Evolutionary conservation across 352 stramenopile genomes (phyloP), one percentile per base, ranked within the genome.

Genomic region (Blastocystis sp.): DNA sequence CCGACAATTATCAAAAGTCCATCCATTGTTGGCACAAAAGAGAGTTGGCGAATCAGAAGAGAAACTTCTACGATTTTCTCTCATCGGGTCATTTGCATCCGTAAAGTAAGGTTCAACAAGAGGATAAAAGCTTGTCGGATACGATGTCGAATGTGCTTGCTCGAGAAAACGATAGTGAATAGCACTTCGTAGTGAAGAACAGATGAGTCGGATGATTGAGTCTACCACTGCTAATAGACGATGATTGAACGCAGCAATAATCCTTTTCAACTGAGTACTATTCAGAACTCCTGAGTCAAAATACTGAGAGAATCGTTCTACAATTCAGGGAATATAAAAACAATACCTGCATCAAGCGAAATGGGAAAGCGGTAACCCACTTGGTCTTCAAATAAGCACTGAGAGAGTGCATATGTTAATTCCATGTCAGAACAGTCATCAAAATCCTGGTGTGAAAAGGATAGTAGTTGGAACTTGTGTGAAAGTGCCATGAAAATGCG

Each of bases 81-180:
- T 73, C 34, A 26, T 68, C 9, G 20, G 20, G 1, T 75, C 26
- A 20, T 16, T 24, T 37, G 68, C 63, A 30, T 47, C 20, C 18
- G 54, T 85, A 55, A 85, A 85, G 53, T 85, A 85, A 7, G 18
- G 26, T 30, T 85, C 73, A 11, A 85, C 47, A 20, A 85, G 50
- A 18, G 73, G 73, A 65, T 85, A 85, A 9, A 41, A 30, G n/a
- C 13, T 18, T 24, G 45, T 54, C n/a, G 73, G 73, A 24, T 45
- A 13, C 4, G 47, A 30, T 16, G 73, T 66, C 1, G 30, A 30
- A 43, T 50, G 73, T 3, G 18, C 34, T 30, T 30, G 16, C 26
- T 85, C 24, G 16, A 85, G 47, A n/a, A 85, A 85, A 16, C 73
- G 73, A 45, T 85, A 85, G 20, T 62, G 73, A 68, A 85, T 85